phyloP scores from a whole-genome alignment of 805 yeast species.

The Brettanomyces sp. region DNA sequence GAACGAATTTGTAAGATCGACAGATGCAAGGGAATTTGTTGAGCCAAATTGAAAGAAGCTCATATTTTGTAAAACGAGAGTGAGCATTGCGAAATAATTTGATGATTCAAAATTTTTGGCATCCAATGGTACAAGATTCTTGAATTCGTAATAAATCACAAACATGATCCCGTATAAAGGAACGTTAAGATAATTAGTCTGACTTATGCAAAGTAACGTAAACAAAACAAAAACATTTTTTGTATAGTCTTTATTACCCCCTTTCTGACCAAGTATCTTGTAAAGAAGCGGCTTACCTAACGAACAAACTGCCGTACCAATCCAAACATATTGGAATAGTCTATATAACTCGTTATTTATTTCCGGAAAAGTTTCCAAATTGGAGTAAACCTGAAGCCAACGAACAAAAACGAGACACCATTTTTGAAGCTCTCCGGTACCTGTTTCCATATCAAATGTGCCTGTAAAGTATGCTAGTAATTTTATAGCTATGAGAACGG shows the following conservation, averaged over 20 bases:
- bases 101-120: slow-evolving; percentile 2
- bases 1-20: slow-evolving; percentile 85
- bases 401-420: slow-evolving; percentile 15
- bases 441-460: slow-evolving; percentile 16
- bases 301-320: slow-evolving; percentile 6
- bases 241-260: slow-evolving; percentile 14
- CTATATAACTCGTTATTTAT: slow-evolving; percentile 14
- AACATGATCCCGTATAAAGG: slow-evolving; percentile 36
- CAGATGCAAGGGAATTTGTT: slow-evolving; percentile 85
- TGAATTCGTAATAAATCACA: slow-evolving; percentile 20
- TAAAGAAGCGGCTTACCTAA: slow-evolving; percentile 11
- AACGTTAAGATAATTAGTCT: slow-evolving; percentile 43
- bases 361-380: slow-evolving; percentile 20
- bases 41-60: slow-evolving; percentile 83
- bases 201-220: slow-evolving; percentile 40
- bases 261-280: not conserved
- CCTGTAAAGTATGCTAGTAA: slow-evolving; percentile 19
- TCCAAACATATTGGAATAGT: slow-evolving; percentile 17
- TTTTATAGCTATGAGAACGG: slow-evolving; percentile 18
- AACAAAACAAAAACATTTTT: slow-evolving; percentile 28
- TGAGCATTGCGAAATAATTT: slow-evolving; percentile 22
- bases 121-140: slow-evolving; percentile 4
- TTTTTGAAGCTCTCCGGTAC: slow-evolving; percentile 9
- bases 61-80: slow-evolving; percentile 57
- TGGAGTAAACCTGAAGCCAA: slow-evolving; percentile 25